Conservation (phyloP, 257 asterid species). For the Przewalskia tangutica region DNA sequence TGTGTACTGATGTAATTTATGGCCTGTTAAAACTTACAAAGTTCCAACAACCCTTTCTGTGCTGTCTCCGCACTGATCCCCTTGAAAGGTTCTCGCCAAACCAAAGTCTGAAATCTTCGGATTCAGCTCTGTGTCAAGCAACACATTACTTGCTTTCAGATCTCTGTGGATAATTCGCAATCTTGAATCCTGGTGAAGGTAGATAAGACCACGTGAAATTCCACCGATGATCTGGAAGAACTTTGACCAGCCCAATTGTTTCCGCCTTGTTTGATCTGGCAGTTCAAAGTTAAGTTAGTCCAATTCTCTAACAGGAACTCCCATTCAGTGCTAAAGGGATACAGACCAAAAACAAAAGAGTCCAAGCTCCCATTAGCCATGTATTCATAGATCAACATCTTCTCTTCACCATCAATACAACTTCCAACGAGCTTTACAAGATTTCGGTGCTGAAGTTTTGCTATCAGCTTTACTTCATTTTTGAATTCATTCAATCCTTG, state of each 20-base stretch:
- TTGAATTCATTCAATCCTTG: slow-evolving; percentile 38
- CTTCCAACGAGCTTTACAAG: slow-evolving; percentile 40
- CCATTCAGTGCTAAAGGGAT: not conserved
- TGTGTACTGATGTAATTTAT: not conserved
- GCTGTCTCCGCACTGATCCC: slow-evolving; percentile 21
- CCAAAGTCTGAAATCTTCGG: slow-evolving; percentile 29
- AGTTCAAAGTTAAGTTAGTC: not conserved
- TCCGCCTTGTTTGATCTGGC: slow-evolving; percentile 16
- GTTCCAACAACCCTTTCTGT: slow-evolving; percentile 20
- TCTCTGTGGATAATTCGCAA: slow-evolving; percentile 28
- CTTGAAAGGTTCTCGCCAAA: slow-evolving; percentile 19
- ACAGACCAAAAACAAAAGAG: slow-evolving; percentile 28
- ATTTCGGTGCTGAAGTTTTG: slow-evolving; percentile 40
- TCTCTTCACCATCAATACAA: slow-evolving; percentile 32
- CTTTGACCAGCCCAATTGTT: slow-evolving; percentile 12
- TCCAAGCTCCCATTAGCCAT: slow-evolving; percentile 33
- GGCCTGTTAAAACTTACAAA: slow-evolving; percentile 14
- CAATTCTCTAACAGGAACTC: not conserved
- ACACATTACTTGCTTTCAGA: slow-evolving; percentile 29
- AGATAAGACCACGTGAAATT: slow-evolving; percentile 25
- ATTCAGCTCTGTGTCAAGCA: slow-evolving; percentile 24
- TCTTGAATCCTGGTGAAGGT: slow-evolving; percentile 38
- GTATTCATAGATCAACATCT: slow-evolving; percentile 34
- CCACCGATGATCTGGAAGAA: slow-evolving; percentile 26
- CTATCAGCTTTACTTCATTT: slow-evolving; percentile 31